Base-by-base conservation (phyloP, 345 rosid genomes). In the Aquilaria malaccensis region DNA sequence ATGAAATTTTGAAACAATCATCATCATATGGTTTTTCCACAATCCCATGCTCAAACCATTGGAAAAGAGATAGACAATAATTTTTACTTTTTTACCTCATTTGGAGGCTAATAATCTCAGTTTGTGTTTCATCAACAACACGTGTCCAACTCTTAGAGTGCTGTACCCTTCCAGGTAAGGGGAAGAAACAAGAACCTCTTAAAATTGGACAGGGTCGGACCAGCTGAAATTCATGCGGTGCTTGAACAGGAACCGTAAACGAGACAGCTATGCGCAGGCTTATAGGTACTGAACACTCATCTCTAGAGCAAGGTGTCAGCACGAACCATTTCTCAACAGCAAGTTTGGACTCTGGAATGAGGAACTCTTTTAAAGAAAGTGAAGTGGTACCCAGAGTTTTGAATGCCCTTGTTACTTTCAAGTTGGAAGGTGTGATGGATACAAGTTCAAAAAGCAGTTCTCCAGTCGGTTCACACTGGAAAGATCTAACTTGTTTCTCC, bases 401-500 rank as follows among this genome's bases (percentile, higher is more conserved):
- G 50, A 57, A 64, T 37, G 74, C 47, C 66, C 71, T 80, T 63
- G 55, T 50, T 45, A 75, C 33, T 9, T 70, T 77, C 70, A 81
- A 61, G 56, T 65, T 79, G 55, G 89, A 85, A 61, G 84, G 64
- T 61, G 84, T 74, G 60, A 74, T 67, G 43, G 88, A 81, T 62
- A 79, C 68, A 22, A 95, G 88, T 67, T 90, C 89, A 64, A 95
- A 85, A 55, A 77, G 73, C 59, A 95, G 77, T 66, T 94, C 82
- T 58, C 97, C 99, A 30, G 62, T 75, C 4, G 93, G 84, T 49
- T 94, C 93, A 80, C 99, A 88, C 30, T 73, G 85, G 72, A 94
- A 86, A 2, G 81, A 73, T 67, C 88, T 85, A 65, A 85, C 82
- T 67, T 82, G 83, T 79, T 88, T 90, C 72, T 73, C 72, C 47